These are phyloP conservation scores for Paraleonurus japonicus DNA, from an alignment of 257 asterid species.

Conservation along the genomic window DNA sequence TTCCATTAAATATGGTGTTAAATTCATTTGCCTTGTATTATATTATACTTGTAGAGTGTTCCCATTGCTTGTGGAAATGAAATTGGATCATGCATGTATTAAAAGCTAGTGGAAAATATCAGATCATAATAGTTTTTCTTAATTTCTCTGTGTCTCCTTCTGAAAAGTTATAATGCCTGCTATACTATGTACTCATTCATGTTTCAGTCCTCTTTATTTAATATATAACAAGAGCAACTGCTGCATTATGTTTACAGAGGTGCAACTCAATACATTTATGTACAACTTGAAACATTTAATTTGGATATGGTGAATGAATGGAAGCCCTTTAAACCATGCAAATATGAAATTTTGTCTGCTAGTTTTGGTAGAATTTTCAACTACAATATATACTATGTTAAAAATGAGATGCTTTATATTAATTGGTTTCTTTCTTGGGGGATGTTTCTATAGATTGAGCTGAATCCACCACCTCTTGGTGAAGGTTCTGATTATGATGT, in stretches of 20 bases:
- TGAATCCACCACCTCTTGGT: conserved; percentile 60
- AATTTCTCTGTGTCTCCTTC: neutral
- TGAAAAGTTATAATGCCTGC: neutral
- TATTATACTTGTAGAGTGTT: neutral
- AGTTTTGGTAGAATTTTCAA: conserved; percentile 14
- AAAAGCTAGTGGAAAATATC: neutral
- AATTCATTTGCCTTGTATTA: neutral
- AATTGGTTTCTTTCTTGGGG: conserved; percentile 8
- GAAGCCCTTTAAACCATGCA: conserved; percentile 12
- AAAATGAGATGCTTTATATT: neutral
- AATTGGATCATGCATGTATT: neutral
- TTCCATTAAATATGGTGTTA: neutral
- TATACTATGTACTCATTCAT: neutral
- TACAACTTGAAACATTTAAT: neutral
- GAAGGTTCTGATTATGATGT: conserved; percentile 60
- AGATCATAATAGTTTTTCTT: neutral
- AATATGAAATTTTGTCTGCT: neutral
- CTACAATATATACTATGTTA: conserved; percentile 13
- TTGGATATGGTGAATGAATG: neutral
- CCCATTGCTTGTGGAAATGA: neutral
- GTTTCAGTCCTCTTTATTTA: neutral
- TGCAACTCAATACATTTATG: neutral
- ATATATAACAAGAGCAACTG: neutral
- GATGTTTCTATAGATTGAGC: conserved; percentile 49
- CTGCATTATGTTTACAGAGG: neutral